These are phyloP conservation scores for Triangularia setosa DNA, from an alignment of 2,329 filamentous ascomycete species.

Conservation along the genomic window DNA sequence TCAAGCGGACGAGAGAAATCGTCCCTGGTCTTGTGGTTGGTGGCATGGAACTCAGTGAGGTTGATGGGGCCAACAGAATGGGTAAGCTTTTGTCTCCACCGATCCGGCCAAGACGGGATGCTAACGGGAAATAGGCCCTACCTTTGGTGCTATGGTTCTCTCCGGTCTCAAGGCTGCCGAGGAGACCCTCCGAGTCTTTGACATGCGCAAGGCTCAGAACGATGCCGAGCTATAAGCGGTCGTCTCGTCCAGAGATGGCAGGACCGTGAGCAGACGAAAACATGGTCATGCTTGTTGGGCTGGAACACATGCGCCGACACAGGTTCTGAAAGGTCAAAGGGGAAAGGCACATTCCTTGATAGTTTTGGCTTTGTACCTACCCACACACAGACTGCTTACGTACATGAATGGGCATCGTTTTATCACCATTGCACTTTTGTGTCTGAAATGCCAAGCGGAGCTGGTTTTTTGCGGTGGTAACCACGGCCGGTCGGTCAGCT, in stretches of 20 bases:
- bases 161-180: constrained; percentile 88
- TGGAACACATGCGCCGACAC: not conserved
- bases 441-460: too few species aligned
- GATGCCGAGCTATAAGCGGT: constrained; percentile 42
- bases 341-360: not conserved
- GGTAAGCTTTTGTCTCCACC: constrained; percentile 41
- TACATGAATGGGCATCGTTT: not conserved
- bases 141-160: constrained; percentile 85
- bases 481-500: too few species aligned
- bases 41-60: constrained; percentile 88
- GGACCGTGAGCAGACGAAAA: not conserved
- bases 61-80: constrained; percentile 91
- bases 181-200: constrained; percentile 74
- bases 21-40: constrained; percentile 87
- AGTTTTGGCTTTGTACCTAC: not conserved
- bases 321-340: not conserved
- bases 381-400: not conserved
- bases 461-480: too few species aligned
- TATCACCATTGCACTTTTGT: too few species aligned
- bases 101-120: not conserved
- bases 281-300: not conserved
- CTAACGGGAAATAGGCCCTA: constrained; percentile 48
- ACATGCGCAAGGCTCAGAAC: constrained; percentile 73
- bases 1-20: constrained; percentile 85
- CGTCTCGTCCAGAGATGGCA: not conserved